phyloP scores from a whole-genome alignment of 805 yeast species.

The Jamesozyma gamospora region DNA sequence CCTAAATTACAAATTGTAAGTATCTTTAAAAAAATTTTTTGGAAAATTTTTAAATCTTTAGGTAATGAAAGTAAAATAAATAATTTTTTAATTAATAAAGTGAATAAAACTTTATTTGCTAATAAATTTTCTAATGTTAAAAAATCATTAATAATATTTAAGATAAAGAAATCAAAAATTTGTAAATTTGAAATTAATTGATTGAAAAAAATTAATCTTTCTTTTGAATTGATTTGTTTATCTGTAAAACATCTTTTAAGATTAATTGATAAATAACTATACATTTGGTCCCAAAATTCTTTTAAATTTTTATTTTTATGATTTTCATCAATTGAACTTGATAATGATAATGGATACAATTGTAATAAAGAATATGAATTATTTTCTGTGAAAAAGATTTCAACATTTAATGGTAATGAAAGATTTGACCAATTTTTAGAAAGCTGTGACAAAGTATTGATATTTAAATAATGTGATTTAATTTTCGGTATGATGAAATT shows the following conservation, averaged over 20 bases:
- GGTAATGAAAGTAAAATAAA: constrained; percentile 7
- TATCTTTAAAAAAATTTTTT: constrained; percentile 8
- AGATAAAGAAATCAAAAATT: constrained; percentile 4
- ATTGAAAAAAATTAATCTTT: constrained; percentile 2
- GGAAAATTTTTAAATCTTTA: neutral
- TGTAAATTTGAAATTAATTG: constrained; percentile 8
- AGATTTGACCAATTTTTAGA: constrained; percentile 12
- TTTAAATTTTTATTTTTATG: constrained; percentile 1
- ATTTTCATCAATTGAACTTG: neutral
- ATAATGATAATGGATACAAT: constrained; percentile 8
- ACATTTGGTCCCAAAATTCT: constrained; percentile 10
- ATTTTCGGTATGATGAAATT: constrained; percentile 2
- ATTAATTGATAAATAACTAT: constrained; percentile 11
- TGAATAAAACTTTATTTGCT: constrained; percentile 9
- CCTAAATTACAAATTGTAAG: constrained; percentile 14
- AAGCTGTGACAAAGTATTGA: constrained; percentile 12
- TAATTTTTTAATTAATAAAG: constrained; percentile 5
- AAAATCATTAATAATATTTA: constrained; percentile 7
- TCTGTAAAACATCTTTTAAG: constrained; percentile 11
- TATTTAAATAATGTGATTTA: constrained; percentile 7
- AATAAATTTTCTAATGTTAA: constrained; percentile 11
- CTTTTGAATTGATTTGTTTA: constrained; percentile 3
- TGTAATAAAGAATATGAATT: constrained; percentile 2
- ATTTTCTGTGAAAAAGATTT: constrained; percentile 5
- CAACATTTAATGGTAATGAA: constrained; percentile 11